A percentile compares a stretch with the other conserved stretches of the same genome.
Conservation (phyloP, 2,329 filamentous ascomycete species). For the Dothiorella sarmentorum region DNA sequence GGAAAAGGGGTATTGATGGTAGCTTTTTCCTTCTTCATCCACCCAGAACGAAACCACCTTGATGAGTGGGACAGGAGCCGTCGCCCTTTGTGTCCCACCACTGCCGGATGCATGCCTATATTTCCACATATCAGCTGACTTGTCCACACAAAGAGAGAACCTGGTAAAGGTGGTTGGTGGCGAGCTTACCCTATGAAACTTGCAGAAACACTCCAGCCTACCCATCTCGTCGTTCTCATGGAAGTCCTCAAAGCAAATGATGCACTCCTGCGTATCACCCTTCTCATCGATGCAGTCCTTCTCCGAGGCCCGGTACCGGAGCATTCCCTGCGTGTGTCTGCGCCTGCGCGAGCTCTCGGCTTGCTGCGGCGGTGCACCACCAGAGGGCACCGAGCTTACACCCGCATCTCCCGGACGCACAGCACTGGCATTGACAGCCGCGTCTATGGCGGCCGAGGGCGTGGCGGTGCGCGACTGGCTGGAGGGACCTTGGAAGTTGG, state of each 20-base stretch:
- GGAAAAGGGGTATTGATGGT: neutral
- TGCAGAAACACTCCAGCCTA: constrained; percentile 61
- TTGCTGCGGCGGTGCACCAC: neutral
- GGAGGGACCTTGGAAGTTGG: constrained; percentile 22
- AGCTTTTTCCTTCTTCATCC: neutral
- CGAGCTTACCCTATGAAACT: constrained; percentile 54
- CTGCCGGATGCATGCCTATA: constrained; percentile 52
- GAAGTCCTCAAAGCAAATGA: constrained; percentile 65
- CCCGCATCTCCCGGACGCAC: neutral
- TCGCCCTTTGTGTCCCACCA: constrained; percentile 58
- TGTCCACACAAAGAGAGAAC: constrained; percentile 2
- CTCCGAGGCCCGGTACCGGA: constrained; percentile 57
- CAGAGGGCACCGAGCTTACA: neutral
- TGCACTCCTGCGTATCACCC: constrained; percentile 53
- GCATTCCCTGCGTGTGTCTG: constrained; percentile 36
- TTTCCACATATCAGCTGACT: neutral
- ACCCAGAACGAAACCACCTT: constrained; percentile 26
- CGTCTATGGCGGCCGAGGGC: neutral
- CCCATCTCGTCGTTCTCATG: constrained; percentile 57
- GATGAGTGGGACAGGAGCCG: constrained; percentile 60
- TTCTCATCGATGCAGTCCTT: constrained; percentile 60
- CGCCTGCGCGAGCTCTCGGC: constrained; percentile 10
- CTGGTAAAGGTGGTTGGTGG: neutral
- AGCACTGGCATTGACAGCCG: neutral
- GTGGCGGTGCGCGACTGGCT: neutral